Conservation (phyloP, 805 yeast genomes). For the Yamadazyma endophytica region DNA sequence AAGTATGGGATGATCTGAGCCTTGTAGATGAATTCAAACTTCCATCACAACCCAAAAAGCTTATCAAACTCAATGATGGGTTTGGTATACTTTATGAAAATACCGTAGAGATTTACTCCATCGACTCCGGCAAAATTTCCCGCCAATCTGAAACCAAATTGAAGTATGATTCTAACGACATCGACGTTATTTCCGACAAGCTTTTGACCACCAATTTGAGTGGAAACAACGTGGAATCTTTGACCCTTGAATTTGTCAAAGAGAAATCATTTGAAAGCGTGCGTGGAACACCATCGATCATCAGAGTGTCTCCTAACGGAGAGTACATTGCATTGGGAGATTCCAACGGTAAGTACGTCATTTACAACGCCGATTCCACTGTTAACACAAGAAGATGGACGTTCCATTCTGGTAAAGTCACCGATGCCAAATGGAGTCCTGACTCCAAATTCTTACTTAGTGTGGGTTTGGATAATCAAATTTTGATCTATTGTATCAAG, state of each 20-base stretch:
- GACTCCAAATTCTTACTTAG: constrained; percentile 72
- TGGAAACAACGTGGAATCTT: constrained; percentile 27
- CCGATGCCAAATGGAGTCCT: constrained; percentile 71
- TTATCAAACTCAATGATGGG: constrained; percentile 21
- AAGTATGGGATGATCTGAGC: constrained; percentile 25
- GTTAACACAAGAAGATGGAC: constrained; percentile 90
- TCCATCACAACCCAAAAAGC: constrained; percentile 33
- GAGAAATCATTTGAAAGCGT: constrained; percentile 47
- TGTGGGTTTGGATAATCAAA: constrained; percentile 79
- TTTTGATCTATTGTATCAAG: constrained; percentile 74
- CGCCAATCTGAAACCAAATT: constrained; percentile 16
- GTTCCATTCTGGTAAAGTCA: constrained; percentile 83
- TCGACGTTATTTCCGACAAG: constrained; percentile 19
- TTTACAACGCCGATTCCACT: constrained; percentile 55
- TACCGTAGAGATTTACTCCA: constrained; percentile 20
- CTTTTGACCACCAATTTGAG: constrained; percentile 29
- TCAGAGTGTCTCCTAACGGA: constrained; percentile 69
- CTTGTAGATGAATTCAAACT: constrained; percentile 8
- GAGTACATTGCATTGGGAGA: constrained; percentile 80
- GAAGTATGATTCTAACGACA: constrained; percentile 19
- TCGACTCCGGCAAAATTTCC: constrained; percentile 5
- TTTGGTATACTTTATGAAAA: constrained; percentile 29
- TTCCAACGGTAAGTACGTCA: constrained; percentile 76
- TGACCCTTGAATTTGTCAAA: constrained; percentile 41
- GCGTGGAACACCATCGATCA: constrained; percentile 32